Evolutionary conservation across 1,139 yeast species (phyloP).

Genomic region (Lodderomyces theae): DNA sequence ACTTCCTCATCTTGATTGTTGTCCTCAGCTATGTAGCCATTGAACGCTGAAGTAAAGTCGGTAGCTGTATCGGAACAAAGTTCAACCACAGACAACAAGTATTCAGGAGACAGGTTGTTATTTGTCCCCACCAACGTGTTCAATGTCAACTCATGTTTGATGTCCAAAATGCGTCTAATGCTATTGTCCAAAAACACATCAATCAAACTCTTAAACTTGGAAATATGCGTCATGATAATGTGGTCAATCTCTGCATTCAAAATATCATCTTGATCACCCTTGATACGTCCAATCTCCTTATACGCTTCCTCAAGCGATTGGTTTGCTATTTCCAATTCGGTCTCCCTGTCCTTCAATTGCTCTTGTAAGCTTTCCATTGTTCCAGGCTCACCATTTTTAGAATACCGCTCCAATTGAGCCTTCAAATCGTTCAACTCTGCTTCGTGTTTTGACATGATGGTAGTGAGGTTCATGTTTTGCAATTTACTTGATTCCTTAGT

Average conservation of each 20-base stretch:
- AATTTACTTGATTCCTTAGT: slow-evolving; percentile 63
- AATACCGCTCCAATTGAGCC: slow-evolving; percentile 27
- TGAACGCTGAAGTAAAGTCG: slow-evolving; percentile 78
- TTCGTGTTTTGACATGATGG: slow-evolving; percentile 63
- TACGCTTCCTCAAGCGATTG: slow-evolving; percentile 78
- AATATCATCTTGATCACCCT: slow-evolving; percentile 52
- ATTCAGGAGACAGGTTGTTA: slow-evolving; percentile 72
- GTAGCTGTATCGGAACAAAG: slow-evolving; percentile 71
- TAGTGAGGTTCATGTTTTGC: slow-evolving; percentile 63
- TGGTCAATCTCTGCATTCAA: slow-evolving; percentile 60
- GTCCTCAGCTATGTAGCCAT: slow-evolving; percentile 76
- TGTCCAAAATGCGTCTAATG: slow-evolving; percentile 69
- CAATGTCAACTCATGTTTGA: slow-evolving; percentile 60
- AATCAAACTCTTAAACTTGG: slow-evolving; percentile 54
- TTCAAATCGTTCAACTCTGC: slow-evolving; percentile 47
- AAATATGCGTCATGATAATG: slow-evolving; percentile 48
- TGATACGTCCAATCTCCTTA: slow-evolving; percentile 55
- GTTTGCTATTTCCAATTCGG: slow-evolving; percentile 76
- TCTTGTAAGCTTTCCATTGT: slow-evolving; percentile 35
- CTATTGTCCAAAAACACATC: slow-evolving; percentile 74
- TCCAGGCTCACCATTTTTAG: slow-evolving; percentile 23
- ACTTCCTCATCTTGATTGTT: slow-evolving; percentile 66
- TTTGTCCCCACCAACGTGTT: slow-evolving; percentile 85
- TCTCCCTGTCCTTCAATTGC: slow-evolving; percentile 63
- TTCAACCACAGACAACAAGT: slow-evolving; percentile 67